Evolutionary conservation across 768 basidiomycete genomes (phyloP), one percentile per base, ranked within the genome.

Genomic region (Collybia sp.): DNA sequence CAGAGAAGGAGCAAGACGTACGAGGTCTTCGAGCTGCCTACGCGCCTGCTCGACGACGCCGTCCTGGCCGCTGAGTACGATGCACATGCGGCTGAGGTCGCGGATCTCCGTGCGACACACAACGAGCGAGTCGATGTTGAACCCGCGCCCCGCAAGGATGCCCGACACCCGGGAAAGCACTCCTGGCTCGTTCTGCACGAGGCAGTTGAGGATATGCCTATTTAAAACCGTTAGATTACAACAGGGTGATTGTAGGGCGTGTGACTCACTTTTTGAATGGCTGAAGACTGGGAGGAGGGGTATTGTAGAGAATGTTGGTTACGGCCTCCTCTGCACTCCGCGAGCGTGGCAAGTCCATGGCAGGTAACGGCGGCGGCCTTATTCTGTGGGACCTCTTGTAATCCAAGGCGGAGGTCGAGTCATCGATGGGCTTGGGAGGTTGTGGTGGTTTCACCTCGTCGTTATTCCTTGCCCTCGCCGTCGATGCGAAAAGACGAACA

Each of bases 121-220:
- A 57, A 99, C 96, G 51, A 99, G 75, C 4, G 95, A 97, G 68
- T 99, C 95, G 64, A 95, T 90, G 73, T 99, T 99, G 76, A 99
- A 96, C 3, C 96, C 96, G 53, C 96, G 77, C 35, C 91, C 96
- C 15, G 96, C 96, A 17, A 99, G 78, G 58, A 95, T 97, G 45
- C 96, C 96, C 5, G 95, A 95, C 2, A 99, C 93, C 56, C 96
- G 87, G 20, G 95, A 96, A 11, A 99, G 79, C n/a, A 99, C 96
- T 58, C 96, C 96, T 2, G 96, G 96, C 69, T 99, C 96, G 63
- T 99, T 97, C 67, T 99, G 96, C 3, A 98, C 96, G 49, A 99
- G 82, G 65, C 94, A 97, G 70, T 99, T 98, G 51, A 98, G 77
- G 47, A 94, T 80, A 61, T 98, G 95, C 64, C 93, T 97, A 49